Evolutionary conservation across 306 rosid species (phyloP).

Genomic region (Prunus armeniaca): DNA sequence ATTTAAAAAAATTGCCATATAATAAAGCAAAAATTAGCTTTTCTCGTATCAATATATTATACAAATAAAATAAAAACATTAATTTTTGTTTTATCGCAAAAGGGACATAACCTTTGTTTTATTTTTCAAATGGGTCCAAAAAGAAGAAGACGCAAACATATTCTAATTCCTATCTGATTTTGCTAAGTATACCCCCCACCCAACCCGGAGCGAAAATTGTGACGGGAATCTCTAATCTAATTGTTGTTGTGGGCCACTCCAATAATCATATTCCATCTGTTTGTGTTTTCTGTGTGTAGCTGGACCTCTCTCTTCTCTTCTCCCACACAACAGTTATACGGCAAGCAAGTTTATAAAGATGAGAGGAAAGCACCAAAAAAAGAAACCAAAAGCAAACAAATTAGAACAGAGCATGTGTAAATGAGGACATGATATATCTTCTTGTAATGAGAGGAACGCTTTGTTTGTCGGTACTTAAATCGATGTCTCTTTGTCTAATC

Average conservation of each 20-base stretch:
- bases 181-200: not conserved
- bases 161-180: not conserved
- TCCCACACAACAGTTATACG: not conserved
- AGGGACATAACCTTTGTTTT: not conserved
- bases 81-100: not conserved
- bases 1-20: not conserved
- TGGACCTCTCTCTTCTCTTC: not conserved
- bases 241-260: not conserved
- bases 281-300: not conserved
- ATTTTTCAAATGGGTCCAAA: too few relatives aligned
- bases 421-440: slow-evolving; percentile 3
- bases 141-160: too few relatives aligned
- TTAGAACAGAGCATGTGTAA: not conserved
- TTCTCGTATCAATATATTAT: too few relatives aligned
- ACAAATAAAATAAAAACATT: not conserved
- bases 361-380: not conserved
- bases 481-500: slow-evolving; percentile 1
- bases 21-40: not conserved
- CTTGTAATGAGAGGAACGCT: not conserved
- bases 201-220: not conserved
- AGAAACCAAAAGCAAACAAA: not conserved
- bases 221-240: not conserved
- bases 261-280: not conserved
- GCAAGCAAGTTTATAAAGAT: slow-evolving; percentile 2
- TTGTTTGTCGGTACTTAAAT: slow-evolving; percentile 26